Conservation (phyloP, 164 flowering plant species). For the Sedum album region DNA sequence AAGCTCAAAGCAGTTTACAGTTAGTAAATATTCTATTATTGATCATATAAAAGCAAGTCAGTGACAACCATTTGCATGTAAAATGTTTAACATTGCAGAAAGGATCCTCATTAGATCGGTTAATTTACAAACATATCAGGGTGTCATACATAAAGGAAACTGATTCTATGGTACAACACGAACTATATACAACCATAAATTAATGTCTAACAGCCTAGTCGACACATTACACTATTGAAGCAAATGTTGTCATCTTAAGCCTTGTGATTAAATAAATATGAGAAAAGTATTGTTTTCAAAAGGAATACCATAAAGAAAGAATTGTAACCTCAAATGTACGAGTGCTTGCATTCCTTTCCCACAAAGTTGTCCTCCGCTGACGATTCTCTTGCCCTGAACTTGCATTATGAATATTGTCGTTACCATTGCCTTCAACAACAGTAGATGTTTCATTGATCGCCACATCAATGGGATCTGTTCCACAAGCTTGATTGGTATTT, state of each 20-base stretch:
- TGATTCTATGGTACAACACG: neutral
- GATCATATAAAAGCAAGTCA: neutral
- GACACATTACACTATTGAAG: neutral
- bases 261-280: neutral
- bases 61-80: neutral
- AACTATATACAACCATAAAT: neutral
- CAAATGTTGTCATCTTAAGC: neutral
- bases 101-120: neutral
- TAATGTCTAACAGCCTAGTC: neutral
- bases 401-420: constrained; percentile 8
- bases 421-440: neutral
- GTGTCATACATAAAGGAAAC: neutral
- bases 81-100: neutral
- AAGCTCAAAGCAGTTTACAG: neutral
- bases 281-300: neutral
- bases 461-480: neutral
- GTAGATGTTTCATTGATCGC: neutral
- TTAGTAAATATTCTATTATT: neutral
- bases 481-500: neutral
- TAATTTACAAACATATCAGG: neutral
- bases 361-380: constrained; percentile 28
- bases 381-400: constrained; percentile 6
- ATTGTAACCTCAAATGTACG: constrained; percentile 39
- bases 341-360: constrained; percentile 49
- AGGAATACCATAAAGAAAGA: neutral